Base-by-base conservation (phyloP, 1,139 yeast genomes). In the Wickerhamiella pararugosa region DNA sequence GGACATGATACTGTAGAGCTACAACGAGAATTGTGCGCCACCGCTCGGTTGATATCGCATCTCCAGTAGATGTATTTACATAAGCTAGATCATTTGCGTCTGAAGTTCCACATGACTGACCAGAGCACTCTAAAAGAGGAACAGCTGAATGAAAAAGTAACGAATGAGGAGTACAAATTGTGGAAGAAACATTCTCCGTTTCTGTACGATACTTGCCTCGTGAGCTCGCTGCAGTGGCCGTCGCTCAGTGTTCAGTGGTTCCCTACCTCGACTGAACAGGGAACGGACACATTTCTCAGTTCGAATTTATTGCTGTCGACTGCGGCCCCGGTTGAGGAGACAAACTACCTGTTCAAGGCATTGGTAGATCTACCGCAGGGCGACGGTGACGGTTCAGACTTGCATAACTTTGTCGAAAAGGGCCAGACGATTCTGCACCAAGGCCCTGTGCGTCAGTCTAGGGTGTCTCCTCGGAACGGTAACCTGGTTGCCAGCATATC, bases 151-250 rank as follows among this genome's bases (percentile, higher is more conserved):
- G 43, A 44, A 34, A 46, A 46, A 34, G 41, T 51, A 29, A 35
- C 43, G 26, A 51, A 51, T 41, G 54, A 51, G 45, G 54, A 51
- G 40, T 87, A 78, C 69, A 84, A 86, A 58, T 81, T 84, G 47
- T 90, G 98, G 98, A 90, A 90, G 63, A 90, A 87, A 58, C 79
- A 94, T 8, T 82, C 87, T 11, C 96, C 95, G 8, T 70, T 86
- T 51, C 66, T 90, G 42, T 90, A 90, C 62, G 86, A 84, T 60
- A 66, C 83, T 47, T 71, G 84, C 52, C 74, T 84, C 49, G 72
- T 94, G 32, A 68, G 73, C 50, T 75, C 84, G 10, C 64, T 76
- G 42, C 75, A 74, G 39, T 70, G 71, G 64, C 86, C 90, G 27
- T 62, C 70, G 27, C 45, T 64, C 43, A 63, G 61, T 57, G 69